These are phyloP conservation scores for Cubamyces lactineus DNA, from an alignment of 768 basidiomycete genomes.

Conservation along the genomic window DNA sequence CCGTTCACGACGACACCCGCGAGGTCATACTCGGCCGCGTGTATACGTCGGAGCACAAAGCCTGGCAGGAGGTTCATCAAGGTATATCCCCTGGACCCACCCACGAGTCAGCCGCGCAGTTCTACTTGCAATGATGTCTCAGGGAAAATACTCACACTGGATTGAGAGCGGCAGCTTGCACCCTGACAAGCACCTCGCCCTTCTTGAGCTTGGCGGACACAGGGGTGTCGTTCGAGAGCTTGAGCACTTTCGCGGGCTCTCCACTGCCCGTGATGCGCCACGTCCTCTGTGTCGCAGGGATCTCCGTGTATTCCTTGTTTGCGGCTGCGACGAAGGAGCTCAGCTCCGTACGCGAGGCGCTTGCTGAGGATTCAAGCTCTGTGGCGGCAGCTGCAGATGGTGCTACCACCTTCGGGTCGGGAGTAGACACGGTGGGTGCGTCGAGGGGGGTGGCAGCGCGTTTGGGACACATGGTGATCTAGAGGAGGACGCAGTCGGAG, in stretches of 20 bases:
- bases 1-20: constrained; percentile 62
- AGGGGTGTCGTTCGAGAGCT: constrained; percentile 32
- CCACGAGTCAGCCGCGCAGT: constrained; percentile 41
- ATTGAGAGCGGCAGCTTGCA: constrained; percentile 64
- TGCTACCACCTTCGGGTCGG: too few relatives aligned
- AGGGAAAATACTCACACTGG: constrained; percentile 51
- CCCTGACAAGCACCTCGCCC: constrained; percentile 55
- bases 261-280: constrained; percentile 38
- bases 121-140: background rate
- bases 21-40: constrained; percentile 63
- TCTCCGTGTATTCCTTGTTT: too few relatives aligned
- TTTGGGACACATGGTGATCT: too few relatives aligned
- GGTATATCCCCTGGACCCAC: constrained; percentile 57
- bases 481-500: too few relatives aligned
- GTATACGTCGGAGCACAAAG: constrained; percentile 50
- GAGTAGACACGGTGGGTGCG: too few relatives aligned
- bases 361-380: too few relatives aligned
- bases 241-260: constrained; percentile 35
- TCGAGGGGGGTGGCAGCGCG: too few relatives aligned
- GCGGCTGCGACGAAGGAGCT: too few relatives aligned
- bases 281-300: constrained; percentile 28
- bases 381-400: too few relatives aligned
- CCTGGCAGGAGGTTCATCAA: constrained; percentile 52
- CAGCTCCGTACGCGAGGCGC: too few relatives aligned
- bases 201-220: constrained; percentile 38